Percentiles rank a stretch among this genome's conserved stretches.
phyloP scores from a whole-genome alignment of 2,329 filamentous ascomycete genomes.

The Fusarium nygamai region DNA sequence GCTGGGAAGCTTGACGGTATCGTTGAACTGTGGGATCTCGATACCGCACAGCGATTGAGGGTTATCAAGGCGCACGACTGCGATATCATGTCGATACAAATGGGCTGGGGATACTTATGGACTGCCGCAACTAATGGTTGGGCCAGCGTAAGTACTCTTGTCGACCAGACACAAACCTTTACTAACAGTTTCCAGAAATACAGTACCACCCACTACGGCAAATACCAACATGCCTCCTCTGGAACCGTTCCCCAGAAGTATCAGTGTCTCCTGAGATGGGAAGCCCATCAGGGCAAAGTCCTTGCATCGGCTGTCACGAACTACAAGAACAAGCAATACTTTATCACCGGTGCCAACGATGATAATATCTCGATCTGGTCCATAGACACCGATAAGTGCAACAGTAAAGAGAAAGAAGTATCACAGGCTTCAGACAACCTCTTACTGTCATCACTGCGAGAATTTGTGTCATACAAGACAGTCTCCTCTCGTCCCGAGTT shows the following conservation, averaged over 20 bases:
- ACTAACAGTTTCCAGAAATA: conserved; percentile 63
- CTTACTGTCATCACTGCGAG: conserved; percentile 76
- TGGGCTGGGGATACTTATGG: conserved; percentile 86
- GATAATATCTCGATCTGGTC: conserved; percentile 91
- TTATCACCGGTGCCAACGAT: conserved; percentile 94
- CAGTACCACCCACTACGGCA: conserved; percentile 71
- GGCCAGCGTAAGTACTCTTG: conserved; percentile 70
- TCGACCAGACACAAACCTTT: accelerated
- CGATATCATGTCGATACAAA: conserved; percentile 86
- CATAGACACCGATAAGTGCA: conserved; percentile 57
- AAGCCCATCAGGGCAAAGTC: conserved; percentile 87
- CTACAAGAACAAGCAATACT: conserved; percentile 79
- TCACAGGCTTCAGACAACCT: conserved; percentile 58
- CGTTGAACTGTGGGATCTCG: conserved; percentile 95
- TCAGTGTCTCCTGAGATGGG: conserved; percentile 79
- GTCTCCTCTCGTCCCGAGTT: conserved; percentile 88
- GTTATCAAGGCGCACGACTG: conserved; percentile 83
- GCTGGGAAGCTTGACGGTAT: conserved; percentile 88
- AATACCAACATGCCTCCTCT: conserved; percentile 59
- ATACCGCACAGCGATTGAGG: conserved; percentile 89
- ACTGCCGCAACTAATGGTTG: conserved; percentile 91
- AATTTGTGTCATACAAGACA: conserved; percentile 92
- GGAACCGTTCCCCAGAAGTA: conserved; percentile 80
- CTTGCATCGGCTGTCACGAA: conserved; percentile 82
- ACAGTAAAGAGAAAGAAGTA: conserved; percentile 52